Evolutionary conservation across 306 rosid genomes (phyloP).

Genomic region (Castanopsis chinensis): DNA sequence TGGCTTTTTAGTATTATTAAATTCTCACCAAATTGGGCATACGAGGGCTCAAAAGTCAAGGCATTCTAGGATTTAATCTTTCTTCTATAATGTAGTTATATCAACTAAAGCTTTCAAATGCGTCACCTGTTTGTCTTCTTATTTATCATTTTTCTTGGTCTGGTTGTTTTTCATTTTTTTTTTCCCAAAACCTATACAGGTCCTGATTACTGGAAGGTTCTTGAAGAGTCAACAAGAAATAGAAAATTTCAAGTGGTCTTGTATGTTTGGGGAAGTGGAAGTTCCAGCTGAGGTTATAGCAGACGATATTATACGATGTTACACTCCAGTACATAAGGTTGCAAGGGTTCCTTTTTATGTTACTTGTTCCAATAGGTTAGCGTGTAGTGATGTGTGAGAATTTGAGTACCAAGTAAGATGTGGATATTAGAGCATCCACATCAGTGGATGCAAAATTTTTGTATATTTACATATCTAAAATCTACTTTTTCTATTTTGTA

Average conservation of each 20-base stretch:
- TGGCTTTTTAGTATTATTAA: conserved; percentile 82
- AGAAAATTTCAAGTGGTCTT: conserved; percentile 67
- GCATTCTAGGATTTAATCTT: conserved; percentile 36
- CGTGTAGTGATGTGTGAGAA: conserved; percentile 89
- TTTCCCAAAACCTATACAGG: conserved; percentile 36
- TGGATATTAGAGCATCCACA: neutral
- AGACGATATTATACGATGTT: conserved; percentile 73
- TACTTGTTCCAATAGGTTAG: conserved; percentile 81
- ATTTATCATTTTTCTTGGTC: conserved; percentile 14
- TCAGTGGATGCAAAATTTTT: no score
- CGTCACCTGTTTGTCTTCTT: conserved; percentile 8
- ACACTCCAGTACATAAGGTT: conserved; percentile 67
- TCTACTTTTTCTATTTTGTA: no score
- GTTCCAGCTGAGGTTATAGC: conserved; percentile 67
- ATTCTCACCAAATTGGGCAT: conserved; percentile 82
- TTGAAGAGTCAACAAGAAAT: conserved; percentile 51
- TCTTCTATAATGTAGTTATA: conserved; percentile 8
- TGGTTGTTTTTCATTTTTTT: conserved; percentile 6
- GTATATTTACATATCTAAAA: no score
- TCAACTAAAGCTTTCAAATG: neutral
- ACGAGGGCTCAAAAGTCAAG: conserved; percentile 63
- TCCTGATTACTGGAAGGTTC: conserved; percentile 72
- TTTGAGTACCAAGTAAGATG: conserved; percentile 65
- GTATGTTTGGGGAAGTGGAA: conserved; percentile 93
- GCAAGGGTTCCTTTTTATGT: conserved; percentile 85